Evolutionary conservation across 2,329 filamentous ascomycete genomes (phyloP).

Genomic region (Penicillium sp.): DNA sequence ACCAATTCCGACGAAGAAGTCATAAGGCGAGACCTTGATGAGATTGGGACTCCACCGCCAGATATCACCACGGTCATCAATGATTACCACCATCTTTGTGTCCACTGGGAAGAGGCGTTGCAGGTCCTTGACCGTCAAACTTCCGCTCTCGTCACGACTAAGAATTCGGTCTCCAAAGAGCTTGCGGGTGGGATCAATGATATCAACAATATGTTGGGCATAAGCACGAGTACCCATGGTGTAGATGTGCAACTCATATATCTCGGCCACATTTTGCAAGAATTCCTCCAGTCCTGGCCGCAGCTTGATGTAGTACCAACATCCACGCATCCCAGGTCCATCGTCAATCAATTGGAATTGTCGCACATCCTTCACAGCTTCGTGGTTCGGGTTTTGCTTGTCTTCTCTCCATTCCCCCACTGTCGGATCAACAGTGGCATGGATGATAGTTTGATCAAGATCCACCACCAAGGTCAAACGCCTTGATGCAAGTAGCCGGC

Average conservation of each 20-base stretch:
- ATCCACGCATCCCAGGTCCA: conserved; percentile 70
- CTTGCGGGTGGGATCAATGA: conserved; percentile 85
- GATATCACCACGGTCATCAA: conserved; percentile 93
- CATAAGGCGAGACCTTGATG: conserved; percentile 91
- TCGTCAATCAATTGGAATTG: conserved; percentile 89
- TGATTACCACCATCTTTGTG: conserved; percentile 99
- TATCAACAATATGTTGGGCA: conserved; percentile 83
- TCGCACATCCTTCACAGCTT: conserved; percentile 82
- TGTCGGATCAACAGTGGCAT: conserved; percentile 94
- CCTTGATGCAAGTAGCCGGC: conserved; percentile 72
- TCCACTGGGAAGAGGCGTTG: conserved; percentile 92
- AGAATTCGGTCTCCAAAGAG: conserved; percentile 94
- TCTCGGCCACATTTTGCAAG: conserved; percentile 69
- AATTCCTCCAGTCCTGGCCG: conserved; percentile 83
- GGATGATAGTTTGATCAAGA: conserved; percentile 96
- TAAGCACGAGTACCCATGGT: conserved; percentile 99
- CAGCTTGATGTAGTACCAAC: conserved; percentile 98
- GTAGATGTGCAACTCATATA: conserved; percentile 97
- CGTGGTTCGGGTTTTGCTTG: conserved; percentile 82
- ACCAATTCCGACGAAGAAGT: conserved; percentile 97
- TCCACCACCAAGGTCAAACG: conserved; percentile 95
- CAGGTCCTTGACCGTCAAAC: conserved; percentile 83
- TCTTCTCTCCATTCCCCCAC: conserved; percentile 94
- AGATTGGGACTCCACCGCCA: conserved; percentile 93
- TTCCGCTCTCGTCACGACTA: conserved; percentile 95